Evolutionary conservation across 306 rosid species (phyloP).

Genomic region (Citrullus colocynthis): DNA sequence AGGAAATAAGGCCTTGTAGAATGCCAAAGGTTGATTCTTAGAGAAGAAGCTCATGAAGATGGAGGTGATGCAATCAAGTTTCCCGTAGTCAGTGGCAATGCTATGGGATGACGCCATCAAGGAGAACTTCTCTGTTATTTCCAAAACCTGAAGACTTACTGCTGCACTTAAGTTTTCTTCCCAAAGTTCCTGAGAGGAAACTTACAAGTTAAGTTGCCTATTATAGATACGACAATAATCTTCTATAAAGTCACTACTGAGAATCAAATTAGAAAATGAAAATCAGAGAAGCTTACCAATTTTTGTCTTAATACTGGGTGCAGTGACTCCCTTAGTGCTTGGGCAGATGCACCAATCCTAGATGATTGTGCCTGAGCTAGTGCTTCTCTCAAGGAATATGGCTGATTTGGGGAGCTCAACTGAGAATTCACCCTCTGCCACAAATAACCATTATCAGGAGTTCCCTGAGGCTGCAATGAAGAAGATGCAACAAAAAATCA

Average conservation of each 20-base stretch:
- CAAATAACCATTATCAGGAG: slow-evolving; percentile 80
- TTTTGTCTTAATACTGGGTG: slow-evolving; percentile 96
- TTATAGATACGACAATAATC: background rate
- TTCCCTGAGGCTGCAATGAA: slow-evolving; percentile 81
- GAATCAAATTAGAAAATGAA: background rate
- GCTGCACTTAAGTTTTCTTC: slow-evolving; percentile 97
- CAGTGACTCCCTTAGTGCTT: slow-evolving; percentile 92
- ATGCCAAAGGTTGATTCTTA: slow-evolving; percentile 74
- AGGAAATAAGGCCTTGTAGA: slow-evolving; percentile 80
- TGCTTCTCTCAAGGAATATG: slow-evolving; percentile 97
- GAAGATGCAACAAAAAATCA: slow-evolving; percentile 4
- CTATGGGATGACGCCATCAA: slow-evolving; percentile 64
- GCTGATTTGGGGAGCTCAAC: slow-evolving; percentile 95
- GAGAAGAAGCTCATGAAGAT: slow-evolving; percentile 80
- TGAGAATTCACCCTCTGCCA: slow-evolving; percentile 98
- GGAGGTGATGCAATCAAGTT: slow-evolving; percentile 89
- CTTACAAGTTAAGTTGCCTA: background rate
- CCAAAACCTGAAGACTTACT: slow-evolving; percentile 91
- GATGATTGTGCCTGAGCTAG: slow-evolving; percentile 98
- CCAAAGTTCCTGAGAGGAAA: slow-evolving; percentile 80
- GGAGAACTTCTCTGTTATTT: slow-evolving; percentile 74
- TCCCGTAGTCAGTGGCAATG: slow-evolving; percentile 85
- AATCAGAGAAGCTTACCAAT: slow-evolving; percentile 42
- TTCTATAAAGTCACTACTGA: background rate
- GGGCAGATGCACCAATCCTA: slow-evolving; percentile 97